These are phyloP conservation scores for Beauveria pseudobassiana DNA, from an alignment of 2,329 filamentous ascomycete species.

Conservation along the genomic window DNA sequence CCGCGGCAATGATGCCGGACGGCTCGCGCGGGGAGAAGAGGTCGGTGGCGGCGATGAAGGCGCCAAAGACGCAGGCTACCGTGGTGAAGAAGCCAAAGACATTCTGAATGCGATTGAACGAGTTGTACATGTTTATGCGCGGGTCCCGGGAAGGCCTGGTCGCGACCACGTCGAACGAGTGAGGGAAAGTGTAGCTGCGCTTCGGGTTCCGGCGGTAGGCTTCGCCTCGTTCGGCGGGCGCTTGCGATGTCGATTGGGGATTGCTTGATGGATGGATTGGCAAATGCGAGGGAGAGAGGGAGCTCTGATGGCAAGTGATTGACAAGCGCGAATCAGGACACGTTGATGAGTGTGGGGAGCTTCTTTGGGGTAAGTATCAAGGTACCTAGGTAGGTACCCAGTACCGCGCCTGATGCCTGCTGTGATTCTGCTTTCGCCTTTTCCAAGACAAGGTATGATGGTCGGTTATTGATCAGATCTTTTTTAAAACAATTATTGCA, in stretches of 20 bases:
- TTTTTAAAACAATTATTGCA: no score
- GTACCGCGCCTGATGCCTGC: no score
- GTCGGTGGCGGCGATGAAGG: constrained; percentile 74
- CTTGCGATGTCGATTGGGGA: neutral
- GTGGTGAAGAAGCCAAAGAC: constrained; percentile 98
- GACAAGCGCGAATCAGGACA: constrained; percentile 7
- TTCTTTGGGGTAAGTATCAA: neutral
- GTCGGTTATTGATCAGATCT: no score
- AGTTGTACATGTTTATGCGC: constrained; percentile 97
- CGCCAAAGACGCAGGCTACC: constrained; percentile 74
- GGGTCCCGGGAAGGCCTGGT: constrained; percentile 16
- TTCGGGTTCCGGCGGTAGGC: neutral
- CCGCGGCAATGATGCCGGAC: constrained; percentile 52
- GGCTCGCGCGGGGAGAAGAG: constrained; percentile 63
- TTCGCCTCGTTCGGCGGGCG: neutral
- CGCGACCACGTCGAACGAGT: neutral
- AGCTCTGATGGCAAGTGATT: neutral
- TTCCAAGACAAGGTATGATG: no score
- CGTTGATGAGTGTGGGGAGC: constrained; percentile 6
- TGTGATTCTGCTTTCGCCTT: no score
- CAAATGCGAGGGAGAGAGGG: constrained; percentile 8
- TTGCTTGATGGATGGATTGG: constrained; percentile 11
- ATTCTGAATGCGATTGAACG: constrained; percentile 77
- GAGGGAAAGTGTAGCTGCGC: neutral
- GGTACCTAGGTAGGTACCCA: neutral